These are phyloP conservation scores for Calonectria naviculata DNA, from an alignment of 2,329 filamentous ascomycete species.

Conservation along the genomic window DNA sequence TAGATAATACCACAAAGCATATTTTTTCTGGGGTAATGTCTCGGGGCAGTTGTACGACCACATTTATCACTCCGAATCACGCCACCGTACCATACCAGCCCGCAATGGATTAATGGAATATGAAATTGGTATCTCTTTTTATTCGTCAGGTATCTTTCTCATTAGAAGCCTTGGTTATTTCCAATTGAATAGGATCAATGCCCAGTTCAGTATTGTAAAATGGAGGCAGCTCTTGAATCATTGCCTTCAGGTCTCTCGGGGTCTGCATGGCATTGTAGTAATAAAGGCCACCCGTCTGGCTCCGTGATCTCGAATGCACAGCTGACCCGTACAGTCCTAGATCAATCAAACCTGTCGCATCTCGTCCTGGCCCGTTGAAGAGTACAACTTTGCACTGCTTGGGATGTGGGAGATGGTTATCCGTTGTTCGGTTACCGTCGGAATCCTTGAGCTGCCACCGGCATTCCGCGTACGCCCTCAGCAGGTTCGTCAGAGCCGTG, in stretches of 20 bases:
- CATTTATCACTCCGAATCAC: no score
- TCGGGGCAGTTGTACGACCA: no score
- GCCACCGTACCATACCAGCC: no score
- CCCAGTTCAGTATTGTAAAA: not conserved
- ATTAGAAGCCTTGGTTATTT: not conserved
- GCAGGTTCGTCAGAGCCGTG: not conserved
- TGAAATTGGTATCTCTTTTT: no score
- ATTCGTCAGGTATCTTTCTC: no score
- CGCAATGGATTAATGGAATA: no score
- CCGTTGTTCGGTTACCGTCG: not conserved
- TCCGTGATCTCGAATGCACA: not conserved
- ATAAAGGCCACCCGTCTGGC: not conserved
- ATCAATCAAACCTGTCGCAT: not conserved
- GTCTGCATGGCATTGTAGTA: not conserved
- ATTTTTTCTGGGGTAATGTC: no score
- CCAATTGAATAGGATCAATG: not conserved
- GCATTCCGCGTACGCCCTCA: not conserved
- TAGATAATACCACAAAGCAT: no score
- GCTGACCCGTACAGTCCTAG: not conserved
- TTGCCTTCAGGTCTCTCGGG: not conserved
- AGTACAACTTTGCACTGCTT: not conserved
- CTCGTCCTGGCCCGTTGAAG: not conserved
- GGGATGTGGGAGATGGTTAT: not conserved
- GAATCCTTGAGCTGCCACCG: not conserved
- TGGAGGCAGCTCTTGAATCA: not conserved